A percentile compares a stretch with the other conserved stretches of the same genome.
phyloP scores from a whole-genome alignment of 148 eudicot species.

The Amaranthus hypochondriacus region DNA sequence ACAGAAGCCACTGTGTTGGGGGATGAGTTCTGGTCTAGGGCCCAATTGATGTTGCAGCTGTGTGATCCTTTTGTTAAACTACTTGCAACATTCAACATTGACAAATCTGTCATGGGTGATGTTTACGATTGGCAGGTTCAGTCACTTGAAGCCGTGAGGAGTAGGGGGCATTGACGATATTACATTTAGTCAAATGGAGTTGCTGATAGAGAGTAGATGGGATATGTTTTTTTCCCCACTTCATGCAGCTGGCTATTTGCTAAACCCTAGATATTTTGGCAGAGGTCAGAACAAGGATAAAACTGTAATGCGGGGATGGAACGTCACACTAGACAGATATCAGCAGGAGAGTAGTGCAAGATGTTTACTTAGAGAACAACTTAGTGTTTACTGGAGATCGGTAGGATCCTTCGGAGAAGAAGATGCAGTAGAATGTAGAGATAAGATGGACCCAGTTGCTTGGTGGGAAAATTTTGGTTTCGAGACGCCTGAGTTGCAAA shows the following conservation, averaged over 20 bases:
- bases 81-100: conserved; percentile 29
- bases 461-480: conserved; percentile 58
- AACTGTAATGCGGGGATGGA: conserved; percentile 45
- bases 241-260: conserved; percentile 43
- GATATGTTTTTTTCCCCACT: conserved; percentile 41
- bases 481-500: conserved; percentile 42
- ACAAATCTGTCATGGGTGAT: conserved; percentile 42
- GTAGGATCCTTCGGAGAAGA: conserved; percentile 49
- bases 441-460: conserved; percentile 52
- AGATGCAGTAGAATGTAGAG: conserved; percentile 48
- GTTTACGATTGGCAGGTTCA: conserved; percentile 47
- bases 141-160: conserved; percentile 38
- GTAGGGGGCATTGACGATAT: conserved; percentile 37
- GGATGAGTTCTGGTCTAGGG: conserved; percentile 44
- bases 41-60: conserved; percentile 38
- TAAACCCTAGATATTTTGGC: conserved; percentile 45
- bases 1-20: conserved; percentile 34
- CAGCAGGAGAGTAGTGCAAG: conserved; percentile 34
- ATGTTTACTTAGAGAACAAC: conserved; percentile 38
- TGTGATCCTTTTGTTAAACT: conserved; percentile 39
- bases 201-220: conserved; percentile 43
- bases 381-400: conserved; percentile 34
- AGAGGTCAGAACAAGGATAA: conserved; percentile 44
- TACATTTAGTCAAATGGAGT: conserved; percentile 36
- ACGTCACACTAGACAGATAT: conserved; percentile 36